Conservation (phyloP, 2,329 filamentous ascomycete genomes). For the Fusarium xylarioides region DNA sequence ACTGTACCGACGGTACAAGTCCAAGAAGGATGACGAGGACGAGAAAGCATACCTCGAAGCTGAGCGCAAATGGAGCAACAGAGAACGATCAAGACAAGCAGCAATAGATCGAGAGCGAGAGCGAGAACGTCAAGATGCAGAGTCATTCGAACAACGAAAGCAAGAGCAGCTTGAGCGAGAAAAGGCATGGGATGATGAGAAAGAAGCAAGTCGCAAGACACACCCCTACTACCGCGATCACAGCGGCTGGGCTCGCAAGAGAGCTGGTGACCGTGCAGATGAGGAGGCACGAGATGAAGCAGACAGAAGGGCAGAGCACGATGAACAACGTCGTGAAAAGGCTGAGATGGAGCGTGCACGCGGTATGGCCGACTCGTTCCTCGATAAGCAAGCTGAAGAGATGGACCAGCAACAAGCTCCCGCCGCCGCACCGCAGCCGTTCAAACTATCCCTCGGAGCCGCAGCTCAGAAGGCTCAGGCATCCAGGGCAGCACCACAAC, state of each 20-base stretch:
- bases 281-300: slow-evolving; percentile 83
- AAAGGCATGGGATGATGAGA: slow-evolving; percentile 88
- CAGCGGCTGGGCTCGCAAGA: slow-evolving; percentile 84
- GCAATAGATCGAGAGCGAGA: slow-evolving; percentile 87
- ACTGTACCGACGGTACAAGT: slow-evolving; percentile 75
- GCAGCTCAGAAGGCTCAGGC: slow-evolving; percentile 78
- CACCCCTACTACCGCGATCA: slow-evolving; percentile 90
- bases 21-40: slow-evolving; percentile 77
- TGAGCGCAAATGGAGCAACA: slow-evolving; percentile 89
- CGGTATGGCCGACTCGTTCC: slow-evolving; percentile 89
- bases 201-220: slow-evolving; percentile 75
- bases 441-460: slow-evolving; percentile 92
- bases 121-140: slow-evolving; percentile 79
- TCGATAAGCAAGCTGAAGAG: slow-evolving; percentile 84
- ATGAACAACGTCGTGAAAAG: slow-evolving; percentile 74
- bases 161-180: slow-evolving; percentile 72
- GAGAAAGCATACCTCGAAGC: slow-evolving; percentile 86
- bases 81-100: slow-evolving; percentile 83
- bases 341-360: slow-evolving; percentile 80
- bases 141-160: slow-evolving; percentile 71
- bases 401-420: slow-evolving; percentile 62
- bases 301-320: slow-evolving; percentile 81
- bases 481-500: slow-evolving; percentile 63
- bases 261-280: slow-evolving; percentile 74
- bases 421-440: slow-evolving; percentile 72